Evolutionary conservation across 345 rosid species (phyloP), one percentile per base, ranked within the genome.

Genomic region (Populus tremula): DNA sequence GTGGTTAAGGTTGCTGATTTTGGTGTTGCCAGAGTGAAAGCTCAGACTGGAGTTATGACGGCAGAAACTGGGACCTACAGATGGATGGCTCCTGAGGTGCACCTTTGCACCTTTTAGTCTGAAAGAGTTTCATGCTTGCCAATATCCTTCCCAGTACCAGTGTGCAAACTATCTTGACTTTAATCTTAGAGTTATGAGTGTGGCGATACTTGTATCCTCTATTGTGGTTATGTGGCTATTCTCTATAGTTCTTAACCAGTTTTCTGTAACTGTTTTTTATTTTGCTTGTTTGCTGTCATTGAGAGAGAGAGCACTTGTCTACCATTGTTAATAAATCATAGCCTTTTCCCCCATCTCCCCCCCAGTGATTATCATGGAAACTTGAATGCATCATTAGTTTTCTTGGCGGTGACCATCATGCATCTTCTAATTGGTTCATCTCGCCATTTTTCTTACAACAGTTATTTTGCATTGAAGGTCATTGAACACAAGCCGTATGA

Each of bases 61-160:
- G 97, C 99, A 63, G 99, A 96, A 91, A 96, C 99, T 47, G 99
- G 99, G 87, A 93, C 99, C n/a, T 93, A 93, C 73, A 83, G 98
- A 66, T 96, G 99, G 99, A 96, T 93, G 99, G 97, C 99, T 86
- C 99, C 99, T 27, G 98, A 96, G 99, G 99, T 95, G 74, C 69
- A 67, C 39, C n/a, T 62, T 72, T 68, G 69, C 67, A 10, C 9
- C 20, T 35, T 41, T 41, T n/a, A 14, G 23, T 54, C 31, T 36
- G 3, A 17, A 31, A 27, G 29, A 61, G 27, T 69, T 59, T 33
- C 21, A n/a, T 17, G 41, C 41, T 20, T 56, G 2, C 53, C 16
- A 1, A 14, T 62, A 18, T 38, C 23, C 17, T 66, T 13, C 69
- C 0, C 20, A 20, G 21, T 66, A 16, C 69, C n/a, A 31, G 39